Base-by-base conservation (phyloP, 2,329 filamentous ascomycete genomes). In the Botryotinia convoluta region DNA sequence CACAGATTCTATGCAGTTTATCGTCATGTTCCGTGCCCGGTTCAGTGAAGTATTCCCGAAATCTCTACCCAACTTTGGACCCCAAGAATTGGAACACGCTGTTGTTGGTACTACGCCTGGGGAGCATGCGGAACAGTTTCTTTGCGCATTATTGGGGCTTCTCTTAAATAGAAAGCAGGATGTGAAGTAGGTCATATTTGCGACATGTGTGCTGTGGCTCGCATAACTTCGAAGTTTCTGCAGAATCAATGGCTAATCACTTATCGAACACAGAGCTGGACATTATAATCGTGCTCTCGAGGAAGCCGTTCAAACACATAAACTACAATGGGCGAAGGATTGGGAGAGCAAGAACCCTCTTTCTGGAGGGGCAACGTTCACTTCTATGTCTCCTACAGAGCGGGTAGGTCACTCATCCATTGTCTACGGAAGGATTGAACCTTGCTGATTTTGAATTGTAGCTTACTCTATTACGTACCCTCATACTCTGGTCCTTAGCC, bases 141-240 rank as follows among this genome's bases (percentile, higher is more conserved):
- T 99, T 39, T 99, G 97, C 85, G 94, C 94, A 75, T 84, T 99
- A 77, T 86, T 99, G 62, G 91, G 93, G 45, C 86, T 99, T 78
- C 89, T 98, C 72, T 87, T 99, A 80, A 99, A 99, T 83, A 91
- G 96, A 83, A 98, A 99, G 86, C 97, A 99, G 82, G 95, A 97
- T 84, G 93, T 98, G 81, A 97, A 99, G 96, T 98, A 89, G 83
- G 94, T 85, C 77, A 59, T 42, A 51, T 73, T 59, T 48, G 39
- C 51, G 39, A 45, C 65, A 65, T 37, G 20, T 44, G 60, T 37
- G 35, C 51, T 29, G 18, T 42, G 44, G 35, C 45, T 61, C 22
- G 16, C 62, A 63, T 54, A 8, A 54, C 32, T 42, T 29, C 32
- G 7, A 39, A 37, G 69, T 48, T 54, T 48, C 74, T 62, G 18